These are phyloP conservation scores for Kluyveromyces siamensis DNA, from an alignment of 805 yeast genomes.

Conservation along the genomic window DNA sequence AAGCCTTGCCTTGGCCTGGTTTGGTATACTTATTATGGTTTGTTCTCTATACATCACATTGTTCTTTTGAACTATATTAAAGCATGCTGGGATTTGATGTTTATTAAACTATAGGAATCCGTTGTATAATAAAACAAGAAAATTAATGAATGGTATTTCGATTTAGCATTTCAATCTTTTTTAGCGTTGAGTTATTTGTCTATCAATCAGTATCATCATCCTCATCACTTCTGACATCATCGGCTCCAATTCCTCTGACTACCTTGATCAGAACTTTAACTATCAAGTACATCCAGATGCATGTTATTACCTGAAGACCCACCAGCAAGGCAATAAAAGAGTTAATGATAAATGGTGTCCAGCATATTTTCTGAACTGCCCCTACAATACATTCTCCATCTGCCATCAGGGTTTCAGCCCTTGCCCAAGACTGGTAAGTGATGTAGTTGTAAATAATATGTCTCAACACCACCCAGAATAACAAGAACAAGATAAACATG, in stretches of 20 bases:
- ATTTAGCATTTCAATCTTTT: background rate
- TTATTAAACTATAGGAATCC: background rate
- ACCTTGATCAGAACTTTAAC: slow-evolving; percentile 62
- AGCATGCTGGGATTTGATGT: background rate
- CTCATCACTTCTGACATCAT: slow-evolving; percentile 77
- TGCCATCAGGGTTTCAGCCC: slow-evolving; percentile 38
- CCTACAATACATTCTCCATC: slow-evolving; percentile 34
- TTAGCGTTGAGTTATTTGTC: background rate
- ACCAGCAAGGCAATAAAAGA: slow-evolving; percentile 48
- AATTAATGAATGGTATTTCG: background rate
- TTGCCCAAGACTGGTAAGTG: slow-evolving; percentile 46
- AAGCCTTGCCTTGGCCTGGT: slow-evolving; percentile 48
- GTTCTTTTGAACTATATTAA: background rate
- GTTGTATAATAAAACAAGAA: background rate
- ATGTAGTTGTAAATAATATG: slow-evolving; percentile 68
- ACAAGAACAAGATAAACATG: slow-evolving; percentile 57
- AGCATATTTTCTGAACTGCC: slow-evolving; percentile 37
- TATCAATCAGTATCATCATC: slow-evolving; percentile 38
- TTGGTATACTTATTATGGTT: slow-evolving; percentile 67
- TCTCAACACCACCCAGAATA: slow-evolving; percentile 61
- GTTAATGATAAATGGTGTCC: slow-evolving; percentile 35
- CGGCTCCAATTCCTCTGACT: slow-evolving; percentile 56
- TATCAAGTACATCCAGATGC: slow-evolving; percentile 72
- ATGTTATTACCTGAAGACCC: slow-evolving; percentile 54
- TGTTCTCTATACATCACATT: slow-evolving; percentile 45